These are phyloP conservation scores for Flaveria sonorensis DNA, from an alignment of 129 eudicot species.

Conservation along the genomic window DNA sequence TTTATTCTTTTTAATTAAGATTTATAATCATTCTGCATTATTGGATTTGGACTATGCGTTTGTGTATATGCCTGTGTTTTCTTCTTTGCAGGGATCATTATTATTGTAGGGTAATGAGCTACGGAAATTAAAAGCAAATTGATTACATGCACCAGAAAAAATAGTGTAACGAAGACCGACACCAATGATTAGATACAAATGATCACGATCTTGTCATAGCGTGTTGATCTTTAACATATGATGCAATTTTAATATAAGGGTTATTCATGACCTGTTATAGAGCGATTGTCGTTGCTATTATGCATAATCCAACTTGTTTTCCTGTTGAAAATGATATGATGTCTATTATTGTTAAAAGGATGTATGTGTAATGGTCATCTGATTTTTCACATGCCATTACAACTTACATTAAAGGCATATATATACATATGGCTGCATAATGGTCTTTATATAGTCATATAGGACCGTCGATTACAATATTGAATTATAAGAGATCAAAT, in stretches of 20 bases:
- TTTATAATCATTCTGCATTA: not conserved
- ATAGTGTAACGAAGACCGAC: not conserved
- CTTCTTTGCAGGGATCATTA: not conserved
- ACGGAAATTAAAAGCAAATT: not conserved
- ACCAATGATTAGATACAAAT: not conserved
- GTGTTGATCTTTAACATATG: not conserved
- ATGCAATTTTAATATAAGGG: no score
- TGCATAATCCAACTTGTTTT: not conserved
- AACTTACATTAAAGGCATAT: no score
- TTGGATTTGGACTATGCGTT: constrained; percentile 6
- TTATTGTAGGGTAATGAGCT: not conserved
- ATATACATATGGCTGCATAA: no score
- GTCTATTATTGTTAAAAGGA: no score
- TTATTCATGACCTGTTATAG: no score
- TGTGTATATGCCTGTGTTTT: constrained; percentile 1
- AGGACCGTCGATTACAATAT: no score
- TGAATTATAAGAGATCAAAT: no score
- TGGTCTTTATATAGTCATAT: no score
- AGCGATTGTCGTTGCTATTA: no score
- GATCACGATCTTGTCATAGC: no score
- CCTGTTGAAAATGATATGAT: not conserved
- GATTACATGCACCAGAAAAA: not conserved
- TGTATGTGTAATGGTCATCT: no score
- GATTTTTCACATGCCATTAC: no score
- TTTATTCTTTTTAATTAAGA: not conserved